Evolutionary conservation across 2,329 filamentous ascomycete genomes (phyloP), one percentile per base, ranked within the genome.

Genomic region (Alternaria sp.): DNA sequence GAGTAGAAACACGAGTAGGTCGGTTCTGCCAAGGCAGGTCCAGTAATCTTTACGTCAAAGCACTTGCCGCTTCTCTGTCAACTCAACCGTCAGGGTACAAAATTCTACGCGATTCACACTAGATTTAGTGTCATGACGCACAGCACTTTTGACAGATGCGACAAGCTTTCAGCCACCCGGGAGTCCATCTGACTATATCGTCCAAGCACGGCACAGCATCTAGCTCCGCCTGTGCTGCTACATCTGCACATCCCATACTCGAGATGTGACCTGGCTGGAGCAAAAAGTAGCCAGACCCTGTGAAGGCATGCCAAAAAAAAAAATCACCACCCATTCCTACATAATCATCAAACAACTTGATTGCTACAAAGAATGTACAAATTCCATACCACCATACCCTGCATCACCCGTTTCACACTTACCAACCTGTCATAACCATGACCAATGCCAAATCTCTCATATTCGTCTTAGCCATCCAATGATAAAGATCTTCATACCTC

Each of bases 401-500:
- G 20, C 32, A 18, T 42, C 14, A 32, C 7, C 46, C 46, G 7
- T 49, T 51, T 51, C 36, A 30, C 39, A 38, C 46, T 20, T n/a
- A 26, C 18, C 34, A 38, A 24, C 46, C 32, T 22, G 7, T 34
- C 49, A 41, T 51, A 12, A 39, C 36, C 34, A 30, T 30, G 49
- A 30, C 16, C 36, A 24, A 51, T 49, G 24, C 46, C 46, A 49
- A 26, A 38, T 22, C 11, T 41, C 36, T 20, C 34, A 51, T 51
- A n/a, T 30, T 16, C 4, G 20, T 30, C 34, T 12, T 18, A 22
- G 28, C 28, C 34, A 51, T 51, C 34, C 39, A 38, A 51, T 30
- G 26, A 51, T 26, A 41, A 0, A 24, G 22, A 51, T 32, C 20
- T 54, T 66, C 75, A 89, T 49, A 90, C 91, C 63, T 97, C 94